These are phyloP conservation scores for Pyrenula massariospora DNA, from an alignment of 495 filamentous ascomycete species.

Conservation along the genomic window DNA sequence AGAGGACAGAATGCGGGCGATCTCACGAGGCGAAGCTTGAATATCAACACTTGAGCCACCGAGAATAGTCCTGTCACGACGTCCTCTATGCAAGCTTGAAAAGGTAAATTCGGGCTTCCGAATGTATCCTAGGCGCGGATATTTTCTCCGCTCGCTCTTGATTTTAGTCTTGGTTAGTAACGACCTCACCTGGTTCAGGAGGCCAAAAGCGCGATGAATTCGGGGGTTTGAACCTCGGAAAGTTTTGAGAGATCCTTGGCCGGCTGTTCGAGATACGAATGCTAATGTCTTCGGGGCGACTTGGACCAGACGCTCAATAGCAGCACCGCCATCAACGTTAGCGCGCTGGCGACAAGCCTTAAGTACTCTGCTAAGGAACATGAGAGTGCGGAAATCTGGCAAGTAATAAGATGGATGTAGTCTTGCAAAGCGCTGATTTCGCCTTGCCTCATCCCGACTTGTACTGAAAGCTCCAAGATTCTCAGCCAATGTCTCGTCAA, in stretches of 20 bases:
- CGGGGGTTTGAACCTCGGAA: background rate
- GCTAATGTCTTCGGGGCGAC: background rate
- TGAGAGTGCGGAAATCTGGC: background rate
- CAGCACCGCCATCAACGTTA: background rate
- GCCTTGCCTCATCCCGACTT: background rate
- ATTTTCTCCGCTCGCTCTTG: background rate
- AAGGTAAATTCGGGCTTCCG: background rate
- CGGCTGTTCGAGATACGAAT: background rate
- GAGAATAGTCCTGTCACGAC: background rate
- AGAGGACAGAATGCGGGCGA: background rate
- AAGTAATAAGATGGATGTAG: background rate
- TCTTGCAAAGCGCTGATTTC: background rate
- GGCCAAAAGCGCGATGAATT: background rate
- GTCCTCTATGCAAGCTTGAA: background rate
- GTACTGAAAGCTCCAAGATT: background rate
- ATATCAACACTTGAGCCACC: background rate
- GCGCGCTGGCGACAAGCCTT: background rate
- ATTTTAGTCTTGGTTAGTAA: background rate
- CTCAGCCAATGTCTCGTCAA: constrained; percentile 48
- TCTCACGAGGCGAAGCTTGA: background rate
- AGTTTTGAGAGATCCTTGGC: background rate
- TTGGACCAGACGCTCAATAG: background rate
- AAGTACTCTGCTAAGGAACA: background rate
- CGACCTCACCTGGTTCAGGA: background rate
- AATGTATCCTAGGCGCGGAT: background rate